Evolutionary conservation across 1,284 basidiomycete genomes (phyloP).

Genomic region (Boletellus deceptivus): DNA sequence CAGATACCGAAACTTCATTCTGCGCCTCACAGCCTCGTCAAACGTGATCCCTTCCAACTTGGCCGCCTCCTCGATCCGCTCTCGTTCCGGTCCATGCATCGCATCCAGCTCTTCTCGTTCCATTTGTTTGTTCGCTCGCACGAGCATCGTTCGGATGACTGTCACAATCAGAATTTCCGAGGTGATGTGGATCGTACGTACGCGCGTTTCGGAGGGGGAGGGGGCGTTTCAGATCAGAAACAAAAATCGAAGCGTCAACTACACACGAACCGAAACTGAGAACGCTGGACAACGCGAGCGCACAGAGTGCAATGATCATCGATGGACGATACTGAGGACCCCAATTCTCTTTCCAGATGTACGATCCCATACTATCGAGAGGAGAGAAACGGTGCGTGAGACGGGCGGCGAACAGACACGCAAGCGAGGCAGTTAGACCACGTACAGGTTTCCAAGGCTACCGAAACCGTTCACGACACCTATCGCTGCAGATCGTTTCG

Average conservation of each 20-base stretch:
- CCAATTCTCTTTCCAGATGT: conserved; percentile 52
- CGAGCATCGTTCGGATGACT: conserved; percentile 49
- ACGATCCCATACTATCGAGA: conserved; percentile 47
- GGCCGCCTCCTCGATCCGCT: conserved; percentile 49
- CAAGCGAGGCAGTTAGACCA: conserved; percentile 20
- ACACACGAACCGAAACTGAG: conserved; percentile 38
- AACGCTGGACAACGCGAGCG: conserved; percentile 39
- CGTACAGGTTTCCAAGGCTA: conserved; percentile 36
- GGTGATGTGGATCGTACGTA: not conserved
- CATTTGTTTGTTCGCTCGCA: conserved; percentile 44
- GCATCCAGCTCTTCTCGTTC: conserved; percentile 45
- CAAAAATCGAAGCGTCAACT: too few species aligned
- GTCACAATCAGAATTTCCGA: too few species aligned
- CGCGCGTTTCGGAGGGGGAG: not conserved
- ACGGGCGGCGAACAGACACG: not conserved
- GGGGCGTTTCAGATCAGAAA: not conserved
- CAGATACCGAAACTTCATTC: conserved; percentile 35
- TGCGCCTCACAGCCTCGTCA: conserved; percentile 49
- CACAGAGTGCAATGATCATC: conserved; percentile 47
- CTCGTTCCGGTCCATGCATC: conserved; percentile 40
- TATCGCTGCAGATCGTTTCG: conserved; percentile 52
- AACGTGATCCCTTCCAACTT: conserved; percentile 50
- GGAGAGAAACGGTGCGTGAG: not conserved
- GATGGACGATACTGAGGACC: conserved; percentile 51
- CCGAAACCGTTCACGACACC: conserved; percentile 35